A percentile compares a stretch with the other conserved stretches of the same genome.
These are phyloP conservation scores for Dendrobium officinale DNA, from an alignment of 106 monocot species.

Conservation along the genomic window DNA sequence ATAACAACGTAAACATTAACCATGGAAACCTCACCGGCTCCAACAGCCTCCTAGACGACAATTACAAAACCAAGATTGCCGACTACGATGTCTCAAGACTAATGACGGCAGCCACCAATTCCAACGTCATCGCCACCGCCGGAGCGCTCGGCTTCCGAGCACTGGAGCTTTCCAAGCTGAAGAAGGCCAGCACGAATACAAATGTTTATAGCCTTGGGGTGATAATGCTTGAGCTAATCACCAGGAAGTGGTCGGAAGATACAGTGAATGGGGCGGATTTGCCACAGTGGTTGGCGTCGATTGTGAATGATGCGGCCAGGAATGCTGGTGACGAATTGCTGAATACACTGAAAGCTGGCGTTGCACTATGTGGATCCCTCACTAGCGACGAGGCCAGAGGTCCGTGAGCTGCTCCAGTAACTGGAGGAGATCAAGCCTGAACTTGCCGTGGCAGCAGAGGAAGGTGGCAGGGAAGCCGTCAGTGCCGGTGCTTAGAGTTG, in stretches of 20 bases:
- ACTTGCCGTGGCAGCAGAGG: conserved; percentile 10
- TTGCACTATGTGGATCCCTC: conserved; percentile 74
- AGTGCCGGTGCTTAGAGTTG: background rate
- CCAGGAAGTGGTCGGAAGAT: conserved; percentile 37
- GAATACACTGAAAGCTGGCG: conserved; percentile 72
- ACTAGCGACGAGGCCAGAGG: conserved; percentile 60
- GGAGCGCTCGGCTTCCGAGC: too few relatives aligned
- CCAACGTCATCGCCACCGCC: too few relatives aligned
- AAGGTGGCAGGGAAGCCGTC: background rate
- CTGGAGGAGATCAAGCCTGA: conserved; percentile 80
- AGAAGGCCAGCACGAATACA: too few relatives aligned
- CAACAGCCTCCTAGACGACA: too few relatives aligned
- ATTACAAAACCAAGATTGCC: too few relatives aligned
- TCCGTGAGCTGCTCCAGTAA: conserved; percentile 48
- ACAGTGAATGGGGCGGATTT: conserved; percentile 64
- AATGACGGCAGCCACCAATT: too few relatives aligned
- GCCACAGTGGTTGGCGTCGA: conserved; percentile 88
- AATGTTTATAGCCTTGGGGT: too few relatives aligned
- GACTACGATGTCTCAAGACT: too few relatives aligned
- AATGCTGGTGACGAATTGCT: conserved; percentile 56
- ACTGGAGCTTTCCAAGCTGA: too few relatives aligned
- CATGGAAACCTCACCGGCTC: too few relatives aligned
- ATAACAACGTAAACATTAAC: too few relatives aligned
- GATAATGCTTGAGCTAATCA: too few relatives aligned
- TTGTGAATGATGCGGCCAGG: conserved; percentile 50